Conservation (phyloP, 495 filamentous ascomycete genomes). For the Podospora bellae-mahoneyi region DNA sequence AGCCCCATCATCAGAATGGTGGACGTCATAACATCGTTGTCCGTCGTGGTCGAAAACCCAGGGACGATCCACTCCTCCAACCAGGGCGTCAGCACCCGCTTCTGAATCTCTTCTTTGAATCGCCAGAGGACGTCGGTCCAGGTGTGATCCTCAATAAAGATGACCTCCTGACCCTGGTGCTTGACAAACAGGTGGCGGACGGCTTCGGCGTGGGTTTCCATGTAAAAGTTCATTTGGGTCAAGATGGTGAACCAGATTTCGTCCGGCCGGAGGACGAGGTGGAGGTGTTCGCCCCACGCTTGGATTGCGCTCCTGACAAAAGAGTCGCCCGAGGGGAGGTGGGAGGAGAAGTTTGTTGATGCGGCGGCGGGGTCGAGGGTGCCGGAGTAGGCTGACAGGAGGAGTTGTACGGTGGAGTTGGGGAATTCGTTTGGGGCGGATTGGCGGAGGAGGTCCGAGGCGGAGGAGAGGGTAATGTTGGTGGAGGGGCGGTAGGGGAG, state of each 20-base stretch:
- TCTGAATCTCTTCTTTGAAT: constrained; percentile 31
- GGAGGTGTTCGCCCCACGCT: constrained; percentile 52
- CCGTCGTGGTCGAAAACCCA: constrained; percentile 37
- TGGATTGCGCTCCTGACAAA: constrained; percentile 48
- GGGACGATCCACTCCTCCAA: constrained; percentile 37
- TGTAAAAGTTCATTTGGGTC: constrained; percentile 51
- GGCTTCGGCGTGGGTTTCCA: constrained; percentile 48
- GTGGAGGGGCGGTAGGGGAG: constrained; percentile 4
- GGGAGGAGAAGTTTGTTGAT: constrained; percentile 13
- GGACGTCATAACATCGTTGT: constrained; percentile 33
- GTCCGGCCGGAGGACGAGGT: constrained; percentile 53
- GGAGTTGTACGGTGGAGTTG: constrained; percentile 10
- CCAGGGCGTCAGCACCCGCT: constrained; percentile 26
- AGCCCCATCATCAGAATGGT: constrained; percentile 42
- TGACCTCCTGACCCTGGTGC: constrained; percentile 41
- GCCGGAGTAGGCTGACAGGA: constrained; percentile 12
- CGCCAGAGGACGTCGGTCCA: constrained; percentile 20
- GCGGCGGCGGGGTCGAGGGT: constrained; percentile 13
- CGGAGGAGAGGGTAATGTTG: neutral
- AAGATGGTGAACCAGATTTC: constrained; percentile 60
- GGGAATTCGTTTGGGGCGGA: constrained; percentile 11
- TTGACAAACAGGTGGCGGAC: constrained; percentile 43
- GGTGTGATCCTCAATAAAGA: constrained; percentile 30
- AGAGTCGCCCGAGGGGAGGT: constrained; percentile 35
- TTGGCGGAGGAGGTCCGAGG: constrained; percentile 11